Conservation (phyloP, 495 filamentous ascomycete genomes). For the Penicillium psychrofluorescens region DNA sequence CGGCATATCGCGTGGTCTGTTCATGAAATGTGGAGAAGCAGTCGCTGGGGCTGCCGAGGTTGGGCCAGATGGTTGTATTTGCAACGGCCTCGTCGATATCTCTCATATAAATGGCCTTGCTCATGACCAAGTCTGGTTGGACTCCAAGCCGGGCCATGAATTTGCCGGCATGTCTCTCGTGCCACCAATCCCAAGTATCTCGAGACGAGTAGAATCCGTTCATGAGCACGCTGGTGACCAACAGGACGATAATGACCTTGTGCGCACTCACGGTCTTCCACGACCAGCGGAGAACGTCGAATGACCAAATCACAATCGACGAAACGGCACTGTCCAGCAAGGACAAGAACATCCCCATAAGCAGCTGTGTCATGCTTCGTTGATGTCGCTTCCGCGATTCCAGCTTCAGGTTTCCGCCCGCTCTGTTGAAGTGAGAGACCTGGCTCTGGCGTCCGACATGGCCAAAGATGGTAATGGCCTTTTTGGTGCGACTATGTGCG, state of each 20-base stretch:
- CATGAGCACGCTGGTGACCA: constrained; percentile 57
- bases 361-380: constrained; percentile 58
- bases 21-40: constrained; percentile 42
- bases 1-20: constrained; percentile 25
- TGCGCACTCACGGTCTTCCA: constrained; percentile 70
- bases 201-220: constrained; percentile 68
- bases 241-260: constrained; percentile 59
- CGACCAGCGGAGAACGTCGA: constrained; percentile 52
- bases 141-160: constrained; percentile 81
- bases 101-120: constrained; percentile 71
- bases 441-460: constrained; percentile 68
- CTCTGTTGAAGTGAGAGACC: constrained; percentile 53
- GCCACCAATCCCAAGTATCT: constrained; percentile 70
- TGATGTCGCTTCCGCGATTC: constrained; percentile 52
- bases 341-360: constrained; percentile 60
- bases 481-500: constrained; percentile 75
- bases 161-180: constrained; percentile 66
- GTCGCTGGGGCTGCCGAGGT: constrained; percentile 27
- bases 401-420: constrained; percentile 28
- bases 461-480: constrained; percentile 86
- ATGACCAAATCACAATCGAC: constrained; percentile 66
- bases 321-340: constrained; percentile 63
- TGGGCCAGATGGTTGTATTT: constrained; percentile 32
- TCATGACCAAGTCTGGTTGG: constrained; percentile 69
- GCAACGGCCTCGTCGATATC: constrained; percentile 68